Evolutionary conservation across 73 alveolate species (phyloP).

Genomic region (Effrenium voratum): DNA sequence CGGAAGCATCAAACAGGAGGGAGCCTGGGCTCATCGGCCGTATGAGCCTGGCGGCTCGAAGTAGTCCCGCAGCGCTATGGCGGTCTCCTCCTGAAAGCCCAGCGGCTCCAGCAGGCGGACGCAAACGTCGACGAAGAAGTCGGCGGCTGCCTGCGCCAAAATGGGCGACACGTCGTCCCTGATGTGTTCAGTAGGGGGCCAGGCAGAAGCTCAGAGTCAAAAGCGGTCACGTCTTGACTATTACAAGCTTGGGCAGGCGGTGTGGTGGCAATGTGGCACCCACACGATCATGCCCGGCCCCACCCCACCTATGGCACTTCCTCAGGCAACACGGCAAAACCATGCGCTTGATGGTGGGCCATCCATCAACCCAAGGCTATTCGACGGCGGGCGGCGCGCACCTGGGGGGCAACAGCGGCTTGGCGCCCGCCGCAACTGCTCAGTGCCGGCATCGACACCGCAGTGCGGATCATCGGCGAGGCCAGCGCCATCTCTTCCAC

Average conservation of each 20-base stretch:
- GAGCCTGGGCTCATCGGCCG: neutral
- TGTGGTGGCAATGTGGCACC: no score
- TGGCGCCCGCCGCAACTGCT: neutral
- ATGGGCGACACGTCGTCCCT: neutral
- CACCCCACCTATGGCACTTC: no score
- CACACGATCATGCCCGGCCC: no score
- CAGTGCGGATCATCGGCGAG: neutral
- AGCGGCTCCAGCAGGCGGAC: slow-evolving; percentile 26
- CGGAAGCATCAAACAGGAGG: no score
- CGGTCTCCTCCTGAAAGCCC: neutral
- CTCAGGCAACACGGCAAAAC: no score
- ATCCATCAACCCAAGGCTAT: no score
- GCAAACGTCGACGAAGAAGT: slow-evolving; percentile 66
- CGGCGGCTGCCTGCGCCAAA: slow-evolving; percentile 16
- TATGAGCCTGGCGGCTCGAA: slow-evolving; percentile 8
- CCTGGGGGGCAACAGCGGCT: neutral
- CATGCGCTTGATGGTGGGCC: no score
- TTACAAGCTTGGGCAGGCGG: no score
- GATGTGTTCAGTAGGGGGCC: neutral
- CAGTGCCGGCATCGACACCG: neutral
- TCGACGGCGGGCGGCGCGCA: neutral
- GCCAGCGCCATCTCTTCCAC: slow-evolving; percentile 48
- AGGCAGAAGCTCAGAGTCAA: no score
- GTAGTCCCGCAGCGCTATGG: neutral
- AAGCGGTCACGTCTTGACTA: no score